phyloP scores from a whole-genome alignment of 768 basidiomycete species.

The Podaxis mareebaensis region DNA sequence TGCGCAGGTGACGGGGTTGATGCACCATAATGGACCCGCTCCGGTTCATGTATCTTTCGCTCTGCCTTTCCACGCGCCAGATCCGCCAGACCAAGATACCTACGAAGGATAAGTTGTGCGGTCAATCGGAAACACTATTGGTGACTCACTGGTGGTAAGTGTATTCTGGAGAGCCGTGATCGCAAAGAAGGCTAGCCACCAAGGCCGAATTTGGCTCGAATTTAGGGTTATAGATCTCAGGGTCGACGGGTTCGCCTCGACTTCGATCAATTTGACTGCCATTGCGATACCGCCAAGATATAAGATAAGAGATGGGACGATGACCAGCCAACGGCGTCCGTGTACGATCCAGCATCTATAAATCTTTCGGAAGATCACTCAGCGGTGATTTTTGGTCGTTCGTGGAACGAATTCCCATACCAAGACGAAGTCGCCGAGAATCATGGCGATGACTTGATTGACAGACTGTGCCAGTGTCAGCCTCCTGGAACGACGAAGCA shows the following conservation, averaged over 20 bases:
- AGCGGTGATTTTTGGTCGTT: neutral
- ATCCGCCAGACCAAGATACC: conserved; percentile 12
- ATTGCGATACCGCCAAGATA: conserved; percentile 7
- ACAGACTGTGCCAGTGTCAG: conserved; percentile 1
- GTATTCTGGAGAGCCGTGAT: conserved; percentile 9
- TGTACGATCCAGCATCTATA: conserved; percentile 13
- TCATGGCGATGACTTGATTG: conserved; percentile 10
- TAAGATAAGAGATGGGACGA: conserved; percentile 7
- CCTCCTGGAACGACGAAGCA: neutral
- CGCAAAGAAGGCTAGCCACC: neutral
- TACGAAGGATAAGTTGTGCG: neutral
- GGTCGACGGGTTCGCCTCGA: neutral
- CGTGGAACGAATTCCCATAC: neutral
- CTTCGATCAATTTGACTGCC: neutral
- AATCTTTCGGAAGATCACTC: neutral
- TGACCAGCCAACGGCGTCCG: conserved; percentile 12
- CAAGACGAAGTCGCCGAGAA: conserved; percentile 15
- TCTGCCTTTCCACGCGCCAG: conserved; percentile 12
- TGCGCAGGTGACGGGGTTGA: neutral
- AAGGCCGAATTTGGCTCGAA: conserved; percentile 1
- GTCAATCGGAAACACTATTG: neutral
- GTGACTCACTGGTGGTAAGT: conserved; percentile 5
- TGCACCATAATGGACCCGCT: neutral
- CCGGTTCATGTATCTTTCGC: neutral
- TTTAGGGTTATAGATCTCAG: neutral